These are phyloP conservation scores for Myriosclerotinia duriaeana DNA, from an alignment of 2,329 filamentous ascomycete genomes.

Conservation along the genomic window DNA sequence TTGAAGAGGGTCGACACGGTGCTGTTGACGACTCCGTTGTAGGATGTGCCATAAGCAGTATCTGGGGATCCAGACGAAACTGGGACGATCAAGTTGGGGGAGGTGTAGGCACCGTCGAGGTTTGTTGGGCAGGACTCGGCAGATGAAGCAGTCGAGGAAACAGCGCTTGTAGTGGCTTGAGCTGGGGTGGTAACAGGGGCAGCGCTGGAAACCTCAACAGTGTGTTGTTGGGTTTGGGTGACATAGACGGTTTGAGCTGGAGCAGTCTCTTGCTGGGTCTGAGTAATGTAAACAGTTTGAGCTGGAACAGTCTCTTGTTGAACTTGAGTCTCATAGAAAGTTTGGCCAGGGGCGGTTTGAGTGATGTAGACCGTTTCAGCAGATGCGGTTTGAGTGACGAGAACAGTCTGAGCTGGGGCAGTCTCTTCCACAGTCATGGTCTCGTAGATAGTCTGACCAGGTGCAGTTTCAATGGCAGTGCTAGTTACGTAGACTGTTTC, in stretches of 20 bases:
- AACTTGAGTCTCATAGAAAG: not conserved
- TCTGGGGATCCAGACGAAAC: conserved; percentile 55
- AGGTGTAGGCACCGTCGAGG: conserved; percentile 48
- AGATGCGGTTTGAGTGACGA: not conserved
- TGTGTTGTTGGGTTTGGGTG: not conserved
- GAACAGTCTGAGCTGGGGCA: not conserved
- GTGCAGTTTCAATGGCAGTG: not conserved
- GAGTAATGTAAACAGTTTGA: not conserved
- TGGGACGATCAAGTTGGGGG: conserved; percentile 62
- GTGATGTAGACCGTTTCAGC: conserved; percentile 2
- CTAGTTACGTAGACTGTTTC: not conserved
- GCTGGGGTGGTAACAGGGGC: not conserved
- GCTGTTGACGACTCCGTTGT: conserved; percentile 55
- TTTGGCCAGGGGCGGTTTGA: not conserved
- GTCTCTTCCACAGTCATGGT: conserved; percentile 20
- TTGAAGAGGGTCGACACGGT: conserved; percentile 63
- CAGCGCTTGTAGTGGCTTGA: not conserved
- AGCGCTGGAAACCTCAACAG: not conserved
- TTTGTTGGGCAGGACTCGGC: conserved; percentile 22
- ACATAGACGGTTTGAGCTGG: not conserved
- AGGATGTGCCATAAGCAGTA: conserved; percentile 52
- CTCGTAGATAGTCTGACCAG: conserved; percentile 26
- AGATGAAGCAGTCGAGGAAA: not conserved
- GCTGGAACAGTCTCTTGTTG: not conserved
- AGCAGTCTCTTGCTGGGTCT: not conserved